Evolutionary conservation across 176 grass and related monocot species (phyloP), one percentile per base, ranked within the genome.

Genomic region (Luzula sylvatica): DNA sequence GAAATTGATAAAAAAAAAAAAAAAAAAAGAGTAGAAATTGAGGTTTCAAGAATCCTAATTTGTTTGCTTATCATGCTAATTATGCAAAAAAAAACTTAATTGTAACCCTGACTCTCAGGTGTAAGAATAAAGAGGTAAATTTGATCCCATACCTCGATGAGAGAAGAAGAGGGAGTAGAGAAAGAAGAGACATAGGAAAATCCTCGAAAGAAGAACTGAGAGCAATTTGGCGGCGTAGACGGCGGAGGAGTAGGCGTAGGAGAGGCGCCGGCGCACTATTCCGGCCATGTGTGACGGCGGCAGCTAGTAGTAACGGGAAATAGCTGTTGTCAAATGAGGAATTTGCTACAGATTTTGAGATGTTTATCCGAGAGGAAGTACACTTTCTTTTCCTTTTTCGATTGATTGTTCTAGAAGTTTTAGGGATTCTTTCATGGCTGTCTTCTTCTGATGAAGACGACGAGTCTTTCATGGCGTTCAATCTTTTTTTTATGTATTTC

Each of bases 141-240:
- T 46, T 46, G 43, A 14, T 15, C 15, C 7, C 11, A 40, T 29
- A 54, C 25, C 23, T 29, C 15, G 42, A 30, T 38, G 23, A 28
- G 5, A 63, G 20, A 13, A 47, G 57, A 20, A 61, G 39, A 44
- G 57, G 57, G 38, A 17, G 38, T 22, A 61, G 39, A 5, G 57
- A 26, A 23, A 46, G 21, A 26, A 46, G 38, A 13, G 39, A 25
- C 20, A 19, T 9, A 25, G 43, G 43, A 15, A 46, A 0, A 15
- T 28, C 17, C 2, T 21, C 1, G 9, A 17, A 13, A 20, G 9
- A 15, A 35, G 55, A 20, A 22, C 27, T 14, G 12, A 28, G 15
- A 11, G 38, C 11, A 13, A 58, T 19, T 5, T 11, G 14, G 38
- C 29, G 17, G 32, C 55, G 28, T 3, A 61, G 3, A 6, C 42